Evolutionary conservation across 352 stramenopile species (phyloP).

Genomic region (Hyaloperonospora brassicae): DNA sequence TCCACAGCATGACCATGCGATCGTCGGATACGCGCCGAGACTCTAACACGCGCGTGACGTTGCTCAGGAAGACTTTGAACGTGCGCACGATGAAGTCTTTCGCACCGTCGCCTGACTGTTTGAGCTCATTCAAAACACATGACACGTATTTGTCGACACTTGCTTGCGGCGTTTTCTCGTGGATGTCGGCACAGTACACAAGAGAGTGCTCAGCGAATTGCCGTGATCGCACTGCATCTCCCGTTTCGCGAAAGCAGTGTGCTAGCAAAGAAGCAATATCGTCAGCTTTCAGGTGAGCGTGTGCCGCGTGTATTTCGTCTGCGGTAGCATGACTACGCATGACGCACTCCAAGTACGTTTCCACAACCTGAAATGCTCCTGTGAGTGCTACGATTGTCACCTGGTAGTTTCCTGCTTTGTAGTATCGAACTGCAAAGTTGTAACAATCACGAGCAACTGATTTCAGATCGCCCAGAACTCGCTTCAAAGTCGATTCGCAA

Average conservation of each 20-base stretch:
- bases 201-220: constrained; percentile 41
- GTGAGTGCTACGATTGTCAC: constrained; percentile 37
- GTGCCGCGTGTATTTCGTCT: constrained; percentile 30
- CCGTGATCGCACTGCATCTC: constrained; percentile 24
- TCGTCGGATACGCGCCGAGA: constrained; percentile 23
- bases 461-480: constrained; percentile 49
- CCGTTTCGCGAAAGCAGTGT: constrained; percentile 42
- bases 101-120: neutral
- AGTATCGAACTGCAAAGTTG: constrained; percentile 38
- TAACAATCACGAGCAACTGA: constrained; percentile 58
- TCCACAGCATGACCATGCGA: constrained; percentile 22
- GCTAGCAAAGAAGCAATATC: constrained; percentile 49
- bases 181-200: constrained; percentile 38
- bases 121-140: constrained; percentile 38
- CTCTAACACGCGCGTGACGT: constrained; percentile 28
- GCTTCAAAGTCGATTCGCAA: constrained; percentile 23
- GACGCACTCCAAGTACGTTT: constrained; percentile 57
- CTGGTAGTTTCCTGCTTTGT: constrained; percentile 36
- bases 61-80: constrained; percentile 34
- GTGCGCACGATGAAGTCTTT: constrained; percentile 7
- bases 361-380: constrained; percentile 37
- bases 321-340: constrained; percentile 36
- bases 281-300: constrained; percentile 49
- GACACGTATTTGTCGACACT: constrained; percentile 45
- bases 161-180: constrained; percentile 18